A percentile compares a stretch with the other conserved stretches of the same genome.
Conservation (phyloP, 441 rosid species). For the Adansonia gregorii region DNA sequence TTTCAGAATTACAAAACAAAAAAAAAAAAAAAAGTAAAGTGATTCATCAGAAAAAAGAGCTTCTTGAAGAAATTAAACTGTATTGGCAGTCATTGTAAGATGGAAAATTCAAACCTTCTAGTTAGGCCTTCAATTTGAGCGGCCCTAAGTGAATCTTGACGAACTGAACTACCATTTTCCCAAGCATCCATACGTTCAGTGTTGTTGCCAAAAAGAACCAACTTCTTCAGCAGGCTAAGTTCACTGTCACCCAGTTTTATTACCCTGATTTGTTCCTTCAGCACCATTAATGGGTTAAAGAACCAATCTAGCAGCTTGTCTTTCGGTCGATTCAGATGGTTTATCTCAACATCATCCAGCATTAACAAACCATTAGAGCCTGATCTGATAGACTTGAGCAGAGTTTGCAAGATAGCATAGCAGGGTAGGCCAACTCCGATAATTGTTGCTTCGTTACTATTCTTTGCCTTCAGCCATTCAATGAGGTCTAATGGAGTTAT, state of each 20-base stretch:
- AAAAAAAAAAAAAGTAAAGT: no score
- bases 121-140: conserved; percentile 82
- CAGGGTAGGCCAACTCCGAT: conserved; percentile 68
- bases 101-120: conserved; percentile 60
- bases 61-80: no score
- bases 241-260: conserved; percentile 62
- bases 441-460: conserved; percentile 47
- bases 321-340: conserved; percentile 66
- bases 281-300: conserved; percentile 71
- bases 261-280: conserved; percentile 73
- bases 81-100: no score
- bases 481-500: conserved; percentile 53
- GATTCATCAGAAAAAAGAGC: no score
- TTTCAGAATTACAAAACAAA: no score
- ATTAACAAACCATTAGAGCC: conserved; percentile 63
- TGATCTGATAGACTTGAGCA: conserved; percentile 63
- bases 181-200: conserved; percentile 56
- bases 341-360: conserved; percentile 64
- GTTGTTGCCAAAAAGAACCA: conserved; percentile 59
- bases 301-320: conserved; percentile 78
- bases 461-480: conserved; percentile 60
- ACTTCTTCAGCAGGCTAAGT: conserved; percentile 61
- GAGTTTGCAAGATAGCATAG: conserved; percentile 55
- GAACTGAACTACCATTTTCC: conserved; percentile 51
- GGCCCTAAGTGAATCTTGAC: conserved; percentile 63